Percentiles rank a stretch among this genome's conserved stretches.
Evolutionary conservation across 495 filamentous ascomycete genomes (phyloP).

Genomic region (Friedmanniomyces simplex): DNA sequence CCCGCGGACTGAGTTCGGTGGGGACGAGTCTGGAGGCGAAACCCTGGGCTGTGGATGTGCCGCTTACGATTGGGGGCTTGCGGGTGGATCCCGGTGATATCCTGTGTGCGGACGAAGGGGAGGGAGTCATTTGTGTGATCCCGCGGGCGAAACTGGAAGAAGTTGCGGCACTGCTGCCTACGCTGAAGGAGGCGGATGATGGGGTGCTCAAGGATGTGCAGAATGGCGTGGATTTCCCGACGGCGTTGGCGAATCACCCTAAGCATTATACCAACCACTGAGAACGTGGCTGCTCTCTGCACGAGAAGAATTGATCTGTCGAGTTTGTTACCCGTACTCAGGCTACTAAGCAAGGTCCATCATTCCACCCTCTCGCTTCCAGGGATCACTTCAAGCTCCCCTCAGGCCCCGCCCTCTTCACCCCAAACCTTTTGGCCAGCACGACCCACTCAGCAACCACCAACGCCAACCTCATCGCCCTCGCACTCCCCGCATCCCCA

Average conservation of each 20-base stretch:
- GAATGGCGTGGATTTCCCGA: constrained; percentile 44
- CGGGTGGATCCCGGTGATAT: constrained; percentile 45
- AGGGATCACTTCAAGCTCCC: not conserved
- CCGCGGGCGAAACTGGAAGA: constrained; percentile 35
- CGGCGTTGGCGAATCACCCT: constrained; percentile 42
- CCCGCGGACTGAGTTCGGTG: constrained; percentile 45
- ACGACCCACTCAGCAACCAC: constrained; percentile 23
- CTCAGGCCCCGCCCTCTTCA: constrained; percentile 9
- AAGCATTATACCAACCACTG: not conserved
- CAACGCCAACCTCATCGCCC: constrained; percentile 18
- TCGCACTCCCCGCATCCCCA: constrained; percentile 14
- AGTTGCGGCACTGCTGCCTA: constrained; percentile 37
- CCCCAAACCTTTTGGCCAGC: constrained; percentile 18
- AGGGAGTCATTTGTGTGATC: constrained; percentile 52
- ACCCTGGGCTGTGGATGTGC: constrained; percentile 44
- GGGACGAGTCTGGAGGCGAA: constrained; percentile 51
- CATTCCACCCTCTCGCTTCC: too few species aligned
- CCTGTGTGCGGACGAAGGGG: constrained; percentile 49
- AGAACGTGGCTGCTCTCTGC: not conserved
- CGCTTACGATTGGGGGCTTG: constrained; percentile 41
- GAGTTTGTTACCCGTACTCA: too few species aligned
- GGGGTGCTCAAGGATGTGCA: constrained; percentile 49
- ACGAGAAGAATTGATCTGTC: too few species aligned
- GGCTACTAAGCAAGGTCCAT: too few species aligned
- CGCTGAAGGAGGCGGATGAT: constrained; percentile 48